A percentile compares a stretch with the other conserved stretches of the same genome.
Conservation (phyloP, 78 protist genomes). For the slime mould (Dictyostelium discoideum) region DNA sequence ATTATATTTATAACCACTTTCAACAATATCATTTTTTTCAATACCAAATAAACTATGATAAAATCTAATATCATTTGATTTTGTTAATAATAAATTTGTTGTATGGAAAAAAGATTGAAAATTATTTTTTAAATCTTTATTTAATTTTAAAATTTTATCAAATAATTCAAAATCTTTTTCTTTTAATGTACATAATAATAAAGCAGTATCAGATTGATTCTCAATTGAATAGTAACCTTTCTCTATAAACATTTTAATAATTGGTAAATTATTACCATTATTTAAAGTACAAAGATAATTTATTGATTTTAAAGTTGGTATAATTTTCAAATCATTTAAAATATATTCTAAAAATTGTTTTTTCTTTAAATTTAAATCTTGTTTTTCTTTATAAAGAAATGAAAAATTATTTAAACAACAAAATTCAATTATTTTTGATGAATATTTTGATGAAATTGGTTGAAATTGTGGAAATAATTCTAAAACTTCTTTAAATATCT, state of each 20-base stretch:
- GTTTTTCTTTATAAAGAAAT: neutral
- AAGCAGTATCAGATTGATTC: neutral
- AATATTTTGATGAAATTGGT: neutral
- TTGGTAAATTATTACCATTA: neutral
- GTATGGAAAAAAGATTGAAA: neutral
- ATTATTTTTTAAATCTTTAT: neutral
- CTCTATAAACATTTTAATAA: neutral
- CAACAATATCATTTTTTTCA: neutral
- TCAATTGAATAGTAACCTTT: neutral
- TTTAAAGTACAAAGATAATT: neutral
- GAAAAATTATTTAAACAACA: neutral
- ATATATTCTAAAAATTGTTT: neutral
- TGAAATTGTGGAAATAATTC: neutral
- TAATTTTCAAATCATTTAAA: neutral
- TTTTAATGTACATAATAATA: neutral
- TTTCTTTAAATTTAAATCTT: neutral
- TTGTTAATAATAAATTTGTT: neutral
- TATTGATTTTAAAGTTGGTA: neutral
- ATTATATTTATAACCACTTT: neutral
- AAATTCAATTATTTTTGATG: neutral
- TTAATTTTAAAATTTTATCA: neutral
- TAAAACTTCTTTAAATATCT: neutral
- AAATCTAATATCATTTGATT: neutral
- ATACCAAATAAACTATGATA: neutral
- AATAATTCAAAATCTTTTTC: neutral